Conservation (phyloP, 768 basidiomycete species). For the Exidia glandulosa region DNA sequence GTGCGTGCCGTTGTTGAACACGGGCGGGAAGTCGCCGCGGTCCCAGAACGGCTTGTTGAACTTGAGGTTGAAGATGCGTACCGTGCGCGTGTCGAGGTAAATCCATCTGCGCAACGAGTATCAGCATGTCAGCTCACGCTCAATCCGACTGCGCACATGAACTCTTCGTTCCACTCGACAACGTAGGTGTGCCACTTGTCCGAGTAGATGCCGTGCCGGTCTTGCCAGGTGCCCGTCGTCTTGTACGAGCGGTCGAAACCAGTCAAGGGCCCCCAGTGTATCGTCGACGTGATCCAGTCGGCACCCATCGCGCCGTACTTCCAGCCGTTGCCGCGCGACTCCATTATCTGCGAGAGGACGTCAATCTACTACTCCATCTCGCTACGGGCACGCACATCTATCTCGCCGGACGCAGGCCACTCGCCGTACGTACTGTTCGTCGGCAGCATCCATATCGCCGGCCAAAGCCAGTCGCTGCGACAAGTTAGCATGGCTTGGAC, state of each 20-base stretch:
- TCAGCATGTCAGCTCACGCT: not conserved
- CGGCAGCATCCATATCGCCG: conserved; percentile 75
- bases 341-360: conserved; percentile 28
- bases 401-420: conserved; percentile 24
- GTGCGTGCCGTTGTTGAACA: conserved; percentile 23
- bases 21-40: conserved; percentile 59
- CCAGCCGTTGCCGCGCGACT: conserved; percentile 51
- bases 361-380: not conserved
- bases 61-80: conserved; percentile 21
- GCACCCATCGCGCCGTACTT: conserved; percentile 51
- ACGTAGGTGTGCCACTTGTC: conserved; percentile 24
- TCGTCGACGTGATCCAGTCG: conserved; percentile 46
- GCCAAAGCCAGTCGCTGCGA: conserved; percentile 33
- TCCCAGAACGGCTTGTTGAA: conserved; percentile 64
- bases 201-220: conserved; percentile 19
- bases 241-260: conserved; percentile 36
- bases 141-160: conserved; percentile 9
- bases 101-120: not conserved
- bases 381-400: conserved; percentile 18
- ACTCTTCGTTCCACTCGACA: conserved; percentile 29
- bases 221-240: conserved; percentile 22
- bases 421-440: conserved; percentile 53
- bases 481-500: conserved; percentile 11
- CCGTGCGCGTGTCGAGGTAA: conserved; percentile 24
- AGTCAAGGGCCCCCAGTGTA: conserved; percentile 65